Evolutionary conservation across 164 flowering plant genomes (phyloP), one percentile per base, ranked within the genome.

Genomic region (Vitis rotundifolia): DNA sequence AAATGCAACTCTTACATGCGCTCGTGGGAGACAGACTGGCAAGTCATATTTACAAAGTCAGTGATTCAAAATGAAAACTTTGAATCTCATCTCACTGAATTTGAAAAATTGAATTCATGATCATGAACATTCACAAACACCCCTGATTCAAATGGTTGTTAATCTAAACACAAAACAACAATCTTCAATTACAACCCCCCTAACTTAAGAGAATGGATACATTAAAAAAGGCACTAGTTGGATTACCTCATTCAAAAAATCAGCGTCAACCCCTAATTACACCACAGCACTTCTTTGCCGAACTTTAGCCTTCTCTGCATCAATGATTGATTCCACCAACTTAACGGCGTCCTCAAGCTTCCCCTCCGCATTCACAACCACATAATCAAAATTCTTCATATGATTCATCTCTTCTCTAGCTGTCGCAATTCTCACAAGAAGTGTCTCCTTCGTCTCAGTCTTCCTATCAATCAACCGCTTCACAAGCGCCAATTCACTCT

Each of bases 301-400:
- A 28, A 94, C 96, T 78, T 77, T 92, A 48, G 97, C 96, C 70
- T 90, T 92, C 88, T 94, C 97, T 0, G 97, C 96, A 79, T 90
- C 93, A 68, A 92, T 88, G 22, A 94, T 89, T 3, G 96, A 86
- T 65, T 80, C 98, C 31, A 95, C 80, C 68, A 83, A 53, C 73
- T 75, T 80, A 22, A 89, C 97, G 0, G 97, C 86, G 26, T 55
- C 71, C 37, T 92, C 95, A 53, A 95, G 81, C 82, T 84, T 80
- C 66, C 96, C 98, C 55, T 90, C 84, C 0, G 83, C 86, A 82
- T 95, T 95, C 48, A 91, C 97, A 61, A 95, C 97, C 19, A 90
- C 98, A 78, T 92, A 95, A 73, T 95, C 98, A 71, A 95, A 95
- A 13, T 79, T 76, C 76, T 62, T 86, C 11, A 88, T 57, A 75